Evolutionary conservation across 768 basidiomycete genomes (phyloP).

Genomic region (Boletus barrowsii): DNA sequence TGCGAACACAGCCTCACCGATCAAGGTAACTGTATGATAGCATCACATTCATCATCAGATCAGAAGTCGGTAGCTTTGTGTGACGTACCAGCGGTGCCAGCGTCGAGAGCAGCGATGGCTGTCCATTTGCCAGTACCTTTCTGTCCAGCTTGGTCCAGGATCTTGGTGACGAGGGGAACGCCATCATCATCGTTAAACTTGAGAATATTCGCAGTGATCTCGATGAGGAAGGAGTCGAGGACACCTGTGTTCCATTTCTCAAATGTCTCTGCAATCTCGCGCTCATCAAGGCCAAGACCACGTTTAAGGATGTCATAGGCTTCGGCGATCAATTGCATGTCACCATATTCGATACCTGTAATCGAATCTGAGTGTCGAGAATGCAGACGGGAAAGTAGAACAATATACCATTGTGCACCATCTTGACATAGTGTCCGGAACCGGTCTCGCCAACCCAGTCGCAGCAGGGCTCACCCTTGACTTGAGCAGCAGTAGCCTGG

Average conservation of each 20-base stretch:
- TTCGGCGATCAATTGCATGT: slow-evolving; percentile 99
- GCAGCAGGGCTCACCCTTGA: slow-evolving; percentile 93
- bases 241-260: slow-evolving; percentile 96
- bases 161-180: slow-evolving; percentile 85
- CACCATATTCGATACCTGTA: slow-evolving; percentile 96
- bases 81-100: slow-evolving; percentile 73
- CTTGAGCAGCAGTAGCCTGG: slow-evolving; percentile 96
- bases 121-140: slow-evolving; percentile 99
- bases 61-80: slow-evolving; percentile 4
- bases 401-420: slow-evolving; percentile 90
- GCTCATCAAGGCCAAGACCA: slow-evolving; percentile 81
- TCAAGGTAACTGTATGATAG: slow-evolving; percentile 76
- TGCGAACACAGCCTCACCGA: slow-evolving; percentile 99
- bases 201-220: slow-evolving; percentile 96
- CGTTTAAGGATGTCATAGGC: slow-evolving; percentile 98
- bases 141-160: slow-evolving; percentile 94
- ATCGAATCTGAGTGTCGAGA: slow-evolving; percentile 4
- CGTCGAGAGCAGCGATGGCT: slow-evolving; percentile 92
- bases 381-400: background rate
- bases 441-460: slow-evolving; percentile 99
- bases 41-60: slow-evolving; percentile 8
- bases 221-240: slow-evolving; percentile 98
- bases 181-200: slow-evolving; percentile 97
- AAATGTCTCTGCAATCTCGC: slow-evolving; percentile 95
- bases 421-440: slow-evolving; percentile 98